Base-by-base conservation (phyloP, 306 rosid genomes). In the Acacia melanoxylon region DNA sequence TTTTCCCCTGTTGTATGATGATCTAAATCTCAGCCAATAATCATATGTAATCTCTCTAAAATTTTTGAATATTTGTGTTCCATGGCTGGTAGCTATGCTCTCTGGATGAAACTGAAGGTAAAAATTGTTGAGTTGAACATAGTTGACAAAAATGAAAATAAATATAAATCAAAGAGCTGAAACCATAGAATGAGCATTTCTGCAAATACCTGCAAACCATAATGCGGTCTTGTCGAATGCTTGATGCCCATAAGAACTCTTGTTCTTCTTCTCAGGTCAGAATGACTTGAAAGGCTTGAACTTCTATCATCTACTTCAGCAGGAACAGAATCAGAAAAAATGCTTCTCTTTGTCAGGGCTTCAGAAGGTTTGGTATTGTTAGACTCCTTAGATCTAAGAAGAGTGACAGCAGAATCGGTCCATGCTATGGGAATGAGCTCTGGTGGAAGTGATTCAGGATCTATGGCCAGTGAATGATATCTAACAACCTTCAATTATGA, bases 71-170 rank as follows among this genome's bases (percentile, higher is more conserved):
- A 96, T 86, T 82, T 92, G 89, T 71, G 92, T 90, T 75, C 99
- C 99, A 78, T 92, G 87, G 85, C 83, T 79, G 75, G 98, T 93
- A 37, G 97, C 99, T 83, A 96, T 87, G 88, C 99, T 96, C 90
- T 96, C 99, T 68, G 99, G 99, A 90, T 96, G 99, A 87, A 96
- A 96, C 99, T 96, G 98, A 80, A 67, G 83, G 80, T 82, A 82
- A 90, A 86, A 85, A 69, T 63, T 74, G 86, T 83, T 80, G 80
- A 82, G 82, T 44, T 71, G 72, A 79, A 31, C 75, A 41, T 19
- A 16, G 54, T 75, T 65, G 35, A 33, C 75, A 82, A 85, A 80
- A 74, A 31, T 62, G 61, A 40, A 35, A 25, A 74, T 15, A 82
- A 86, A 74, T 48, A 37, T 62, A 71, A 51, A 84, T 44, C 75